Base-by-base conservation (phyloP, 495 filamentous ascomycete species). In the Hypoxylon intermedium region DNA sequence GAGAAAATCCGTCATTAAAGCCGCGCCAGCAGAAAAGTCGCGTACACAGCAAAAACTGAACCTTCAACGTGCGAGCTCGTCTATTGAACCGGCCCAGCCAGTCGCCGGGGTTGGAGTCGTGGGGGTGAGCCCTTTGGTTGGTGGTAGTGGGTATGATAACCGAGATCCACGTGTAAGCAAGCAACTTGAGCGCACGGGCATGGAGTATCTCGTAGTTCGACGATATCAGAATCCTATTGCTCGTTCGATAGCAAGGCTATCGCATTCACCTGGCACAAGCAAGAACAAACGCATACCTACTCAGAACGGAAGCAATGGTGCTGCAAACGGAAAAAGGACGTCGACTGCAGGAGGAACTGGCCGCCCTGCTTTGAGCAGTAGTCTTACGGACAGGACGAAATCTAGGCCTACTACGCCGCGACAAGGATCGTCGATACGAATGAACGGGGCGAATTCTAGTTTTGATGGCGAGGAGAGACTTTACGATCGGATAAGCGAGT, bases 1-100 rank as follows among this genome's bases (percentile, higher is more conserved):
- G 12, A 64, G 42, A 57, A 71, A 63, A 28, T 53, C 66, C 16
- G 58, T 58, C 6, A 66, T 59, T 9, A 61, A 63, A 13, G 63
- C 72, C 20, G 62, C 71, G 41, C 78, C 78, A 3, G 74, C 79
- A 0, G 82, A 83, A 23, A 77, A 82, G 55, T 87, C 83, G 51
- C 77, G 87, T 16, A 89, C 85, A 4, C 87, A 90, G 68, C 87
- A 89, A 64, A 90, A 90, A 54, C 73, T 90, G 9, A 84, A 87
- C 74, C 81, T 90, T 1, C 85, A 89, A 69, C 78, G 87, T 18
- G 86, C 84, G 12, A 85, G 82, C 60, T 87, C 86, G 4, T 81
- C 77, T 57, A 79, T 88, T n/a, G 86, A 89, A 51, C 77, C 82
- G 3, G 53, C 79, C 9, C 77, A 79, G 24, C 73, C 73, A 18